Percentiles rank a stretch among this genome's conserved stretches.
phyloP scores from a whole-genome alignment of 306 rosid genomes.

The Quercus dentata region DNA sequence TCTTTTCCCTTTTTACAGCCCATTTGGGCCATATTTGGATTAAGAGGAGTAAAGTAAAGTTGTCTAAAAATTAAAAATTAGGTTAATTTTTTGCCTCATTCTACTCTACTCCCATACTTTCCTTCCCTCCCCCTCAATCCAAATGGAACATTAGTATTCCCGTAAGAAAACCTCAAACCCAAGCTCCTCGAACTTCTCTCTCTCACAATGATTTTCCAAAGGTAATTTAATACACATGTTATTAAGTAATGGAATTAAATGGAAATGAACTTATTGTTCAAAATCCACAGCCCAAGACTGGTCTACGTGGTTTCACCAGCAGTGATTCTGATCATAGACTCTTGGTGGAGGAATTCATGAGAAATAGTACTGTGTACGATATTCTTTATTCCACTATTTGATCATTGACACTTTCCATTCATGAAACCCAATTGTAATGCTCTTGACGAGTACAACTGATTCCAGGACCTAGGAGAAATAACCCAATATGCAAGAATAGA shows the following conservation, averaged over 20 bases:
- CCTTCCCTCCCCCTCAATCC: no score
- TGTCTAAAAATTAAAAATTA: no score
- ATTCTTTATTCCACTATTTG: slow-evolving; percentile 54
- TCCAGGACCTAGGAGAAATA: neutral
- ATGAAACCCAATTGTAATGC: slow-evolving; percentile 86
- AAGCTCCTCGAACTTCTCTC: no score
- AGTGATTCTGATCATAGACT: slow-evolving; percentile 71
- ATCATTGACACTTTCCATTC: slow-evolving; percentile 69
- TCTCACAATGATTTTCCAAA: no score
- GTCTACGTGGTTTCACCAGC: slow-evolving; percentile 69
- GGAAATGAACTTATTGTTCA: slow-evolving; percentile 30
- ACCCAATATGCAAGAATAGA: neutral
- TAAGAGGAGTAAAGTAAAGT: fast-evolving
- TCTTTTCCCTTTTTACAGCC: fast-evolving
- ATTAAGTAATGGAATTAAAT: no score
- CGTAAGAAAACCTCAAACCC: no score
- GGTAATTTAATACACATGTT: no score
- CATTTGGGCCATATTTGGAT: fast-evolving
- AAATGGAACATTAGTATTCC: no score
- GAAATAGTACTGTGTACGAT: slow-evolving; percentile 82
- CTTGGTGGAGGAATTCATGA: slow-evolving; percentile 89
- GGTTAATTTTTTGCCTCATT: no score
- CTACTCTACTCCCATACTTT: fast-evolving
- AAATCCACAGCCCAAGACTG: slow-evolving; percentile 77
- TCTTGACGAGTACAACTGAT: neutral